phyloP scores from a whole-genome alignment of 148 eudicot genomes.

The Mesembryanthemum crystallinum region DNA sequence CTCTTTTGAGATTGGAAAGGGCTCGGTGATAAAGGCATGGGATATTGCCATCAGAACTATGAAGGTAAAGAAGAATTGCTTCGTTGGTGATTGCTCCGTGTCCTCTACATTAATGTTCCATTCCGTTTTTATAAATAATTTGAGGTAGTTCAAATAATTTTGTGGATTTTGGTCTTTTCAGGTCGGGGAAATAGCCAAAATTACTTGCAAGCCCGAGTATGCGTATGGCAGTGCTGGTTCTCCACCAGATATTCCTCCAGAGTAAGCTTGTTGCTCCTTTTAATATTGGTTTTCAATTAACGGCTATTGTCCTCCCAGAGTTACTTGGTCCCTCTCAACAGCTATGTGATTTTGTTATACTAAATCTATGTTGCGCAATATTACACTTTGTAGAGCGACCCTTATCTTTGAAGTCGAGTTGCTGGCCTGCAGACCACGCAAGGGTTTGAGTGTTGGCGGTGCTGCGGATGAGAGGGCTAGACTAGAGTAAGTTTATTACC shows the following conservation, averaged over 20 bases:
- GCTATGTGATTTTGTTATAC: neutral
- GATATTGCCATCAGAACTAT: constrained; percentile 85
- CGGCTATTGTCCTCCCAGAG: neutral
- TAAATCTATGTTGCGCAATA: neutral
- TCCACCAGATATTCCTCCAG: constrained; percentile 91
- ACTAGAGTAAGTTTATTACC: constrained; percentile 60
- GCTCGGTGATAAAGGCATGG: constrained; percentile 94
- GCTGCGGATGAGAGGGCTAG: constrained; percentile 89
- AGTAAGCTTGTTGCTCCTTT: constrained; percentile 46
- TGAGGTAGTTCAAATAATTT: neutral
- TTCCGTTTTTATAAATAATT: neutral
- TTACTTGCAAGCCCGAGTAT: constrained; percentile 93
- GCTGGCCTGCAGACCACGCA: constrained; percentile 83
- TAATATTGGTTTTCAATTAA: neutral
- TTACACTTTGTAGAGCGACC: constrained; percentile 57
- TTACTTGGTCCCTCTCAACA: neutral
- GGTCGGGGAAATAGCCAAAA: constrained; percentile 92
- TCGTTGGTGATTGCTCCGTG: neutral
- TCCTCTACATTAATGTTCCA: constrained; percentile 5
- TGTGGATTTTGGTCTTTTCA: constrained; percentile 26
- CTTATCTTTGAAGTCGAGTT: constrained; percentile 90
- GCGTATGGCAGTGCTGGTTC: constrained; percentile 98
- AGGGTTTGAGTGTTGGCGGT: constrained; percentile 74
- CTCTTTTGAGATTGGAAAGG: constrained; percentile 85
- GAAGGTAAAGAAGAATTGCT: constrained; percentile 48